These are phyloP conservation scores for Hygrocybe punicea DNA, from an alignment of 768 basidiomycete species.

Conservation along the genomic window DNA sequence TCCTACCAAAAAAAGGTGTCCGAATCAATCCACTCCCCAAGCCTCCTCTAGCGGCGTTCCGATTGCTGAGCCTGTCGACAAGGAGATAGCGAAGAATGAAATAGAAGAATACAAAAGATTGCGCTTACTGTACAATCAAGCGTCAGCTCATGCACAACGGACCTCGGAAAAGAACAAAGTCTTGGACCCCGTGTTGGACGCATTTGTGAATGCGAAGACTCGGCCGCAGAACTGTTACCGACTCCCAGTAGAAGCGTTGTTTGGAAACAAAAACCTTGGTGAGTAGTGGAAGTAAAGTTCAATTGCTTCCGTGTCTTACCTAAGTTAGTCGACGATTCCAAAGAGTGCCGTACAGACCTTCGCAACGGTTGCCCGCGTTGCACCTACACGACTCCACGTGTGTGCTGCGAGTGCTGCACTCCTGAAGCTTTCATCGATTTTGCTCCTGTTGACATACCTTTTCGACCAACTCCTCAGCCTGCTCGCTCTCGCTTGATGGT, in stretches of 20 bases:
- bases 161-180: too few species aligned
- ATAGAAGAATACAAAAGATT: too few species aligned
- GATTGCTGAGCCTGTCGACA: too few species aligned
- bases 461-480: not conserved
- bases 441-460: not conserved
- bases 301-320: too few species aligned
- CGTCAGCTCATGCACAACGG: too few species aligned
- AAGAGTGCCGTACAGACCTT: not conserved
- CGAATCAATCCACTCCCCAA: too few species aligned
- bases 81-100: too few species aligned
- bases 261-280: not conserved
- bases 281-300: too few species aligned
- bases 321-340: not conserved
- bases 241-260: not conserved
- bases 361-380: not conserved
- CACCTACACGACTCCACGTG: not conserved
- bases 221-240: not conserved
- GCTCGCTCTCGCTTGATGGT: not conserved
- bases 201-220: not conserved
- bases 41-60: too few species aligned
- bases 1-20: too few species aligned
- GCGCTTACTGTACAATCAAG: too few species aligned
- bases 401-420: not conserved
- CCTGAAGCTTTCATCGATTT: not conserved
- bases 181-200: too few species aligned